Evolutionary conservation across 345 rosid genomes (phyloP), one percentile per base, ranked within the genome.

Genomic region (Brassica carinata): DNA sequence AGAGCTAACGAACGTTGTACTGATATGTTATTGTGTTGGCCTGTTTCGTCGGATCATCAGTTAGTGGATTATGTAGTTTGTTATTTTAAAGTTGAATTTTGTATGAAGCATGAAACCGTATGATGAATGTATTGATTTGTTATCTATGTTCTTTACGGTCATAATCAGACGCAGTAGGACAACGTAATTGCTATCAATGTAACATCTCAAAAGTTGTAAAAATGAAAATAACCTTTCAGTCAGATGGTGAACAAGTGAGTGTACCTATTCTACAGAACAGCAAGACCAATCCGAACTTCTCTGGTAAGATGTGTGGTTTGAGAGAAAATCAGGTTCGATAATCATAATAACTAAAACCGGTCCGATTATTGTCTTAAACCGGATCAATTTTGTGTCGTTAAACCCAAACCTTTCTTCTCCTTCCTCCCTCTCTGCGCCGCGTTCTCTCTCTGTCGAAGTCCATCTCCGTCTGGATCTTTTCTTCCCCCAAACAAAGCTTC

Each of bases 361-460:
- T 48, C 53, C 64, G 15, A 29, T 30, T 31, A 1, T 5, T 27
- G 23, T 13, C 0, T 51, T 70, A 48, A 67, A 0, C n/a, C 79
- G 79, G 74, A 51, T 70, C 63, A 29, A 27, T 3, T 30, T 5
- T 5, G 1, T 6, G 48, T 5, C 4, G 45, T 5, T 72, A 71
- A 71, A 71, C 72, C 67, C 26, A 79, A 38, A 68, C 67, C 73
- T 72, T 19, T 31, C 18, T 43, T 73, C 15, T 36, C 51, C 83
- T 48, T 79, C 74, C 8, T 73, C 70, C n/a, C 43, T 19, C 74
- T 5, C 45, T 30, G 45, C 74, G 74, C 74, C 64, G 74, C 26
- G 62, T 18, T 73, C 18, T 66, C 40, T 61, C 68, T 64, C 64
- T 71, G 26, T 23, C 66, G 40, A 4, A 72, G 31, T 53, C 57